Conservation (phyloP, 2,329 filamentous ascomycete genomes). For the Colletotrichum sp. region DNA sequence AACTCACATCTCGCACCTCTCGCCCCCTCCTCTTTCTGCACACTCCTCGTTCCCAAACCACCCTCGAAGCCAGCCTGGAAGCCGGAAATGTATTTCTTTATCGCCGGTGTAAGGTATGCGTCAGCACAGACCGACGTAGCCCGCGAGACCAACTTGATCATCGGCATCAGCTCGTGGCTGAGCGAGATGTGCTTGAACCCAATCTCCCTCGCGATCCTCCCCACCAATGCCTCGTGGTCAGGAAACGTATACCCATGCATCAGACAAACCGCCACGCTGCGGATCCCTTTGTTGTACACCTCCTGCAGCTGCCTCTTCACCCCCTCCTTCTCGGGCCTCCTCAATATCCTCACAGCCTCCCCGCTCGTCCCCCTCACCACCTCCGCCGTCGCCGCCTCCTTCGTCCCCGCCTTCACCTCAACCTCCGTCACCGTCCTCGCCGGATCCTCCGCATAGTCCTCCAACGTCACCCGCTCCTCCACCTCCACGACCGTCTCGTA, state of each 20-base stretch:
- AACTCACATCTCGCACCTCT: slow-evolving; percentile 88
- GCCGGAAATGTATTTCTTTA: slow-evolving; percentile 74
- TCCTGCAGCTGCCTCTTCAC: slow-evolving; percentile 62
- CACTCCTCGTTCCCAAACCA: slow-evolving; percentile 76
- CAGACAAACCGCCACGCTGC: slow-evolving; percentile 85
- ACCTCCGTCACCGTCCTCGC: slow-evolving; percentile 61
- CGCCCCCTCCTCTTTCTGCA: slow-evolving; percentile 67
- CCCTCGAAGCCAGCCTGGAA: slow-evolving; percentile 84
- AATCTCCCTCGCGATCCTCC: slow-evolving; percentile 76
- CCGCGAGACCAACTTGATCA: slow-evolving; percentile 82
- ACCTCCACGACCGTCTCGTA: slow-evolving; percentile 89
- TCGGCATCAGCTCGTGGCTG: slow-evolving; percentile 79
- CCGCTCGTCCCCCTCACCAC: slow-evolving; percentile 72
- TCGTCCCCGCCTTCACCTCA: slow-evolving; percentile 54
- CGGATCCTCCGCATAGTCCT: slow-evolving; percentile 92
- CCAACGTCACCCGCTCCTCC: slow-evolving; percentile 87
- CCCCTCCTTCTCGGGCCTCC: slow-evolving; percentile 53
- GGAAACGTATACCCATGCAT: slow-evolving; percentile 95
- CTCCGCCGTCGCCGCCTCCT: slow-evolving; percentile 54
- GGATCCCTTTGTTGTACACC: slow-evolving; percentile 72
- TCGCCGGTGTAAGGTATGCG: slow-evolving; percentile 80
- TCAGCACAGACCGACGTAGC: slow-evolving; percentile 81
- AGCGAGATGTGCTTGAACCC: slow-evolving; percentile 85
- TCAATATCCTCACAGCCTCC: slow-evolving; percentile 71
- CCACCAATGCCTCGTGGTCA: slow-evolving; percentile 80